phyloP scores from a whole-genome alignment of 2,329 filamentous ascomycete species.

The Verticillium zaregamsianum region DNA sequence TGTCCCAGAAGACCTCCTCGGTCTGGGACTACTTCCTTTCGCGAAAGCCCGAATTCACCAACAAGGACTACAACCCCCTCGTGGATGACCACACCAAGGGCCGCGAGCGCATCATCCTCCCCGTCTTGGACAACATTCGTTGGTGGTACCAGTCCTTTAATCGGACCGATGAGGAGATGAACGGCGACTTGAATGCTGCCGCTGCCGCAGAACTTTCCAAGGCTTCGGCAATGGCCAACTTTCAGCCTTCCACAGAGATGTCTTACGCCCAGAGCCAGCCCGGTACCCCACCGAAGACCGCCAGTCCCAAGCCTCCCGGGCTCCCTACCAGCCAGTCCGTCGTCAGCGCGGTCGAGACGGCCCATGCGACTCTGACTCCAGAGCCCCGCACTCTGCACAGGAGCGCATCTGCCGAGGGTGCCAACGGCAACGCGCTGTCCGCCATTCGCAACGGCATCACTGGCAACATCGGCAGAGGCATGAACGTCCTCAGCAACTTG shows the following conservation, averaged over 20 bases:
- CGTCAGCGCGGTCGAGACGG: constrained; percentile 54
- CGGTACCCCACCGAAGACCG: constrained; percentile 20
- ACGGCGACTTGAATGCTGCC: constrained; percentile 57
- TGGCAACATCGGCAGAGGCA: constrained; percentile 37
- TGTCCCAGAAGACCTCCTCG: constrained; percentile 70
- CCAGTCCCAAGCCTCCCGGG: constrained; percentile 31
- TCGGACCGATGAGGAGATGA: constrained; percentile 89
- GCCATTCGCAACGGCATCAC: constrained; percentile 38
- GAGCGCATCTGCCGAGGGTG: constrained; percentile 40
- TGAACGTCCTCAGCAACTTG: constrained; percentile 37
- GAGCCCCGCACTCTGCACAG: constrained; percentile 34
- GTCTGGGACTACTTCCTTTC: constrained; percentile 96
- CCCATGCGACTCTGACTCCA: constrained; percentile 47
- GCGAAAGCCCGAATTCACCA: constrained; percentile 75
- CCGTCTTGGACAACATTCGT: constrained; percentile 69
- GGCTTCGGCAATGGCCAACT: constrained; percentile 21
- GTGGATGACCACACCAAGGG: constrained; percentile 77
- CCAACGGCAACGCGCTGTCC: constrained; percentile 35
- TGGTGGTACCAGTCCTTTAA: constrained; percentile 95
- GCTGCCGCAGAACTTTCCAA: constrained; percentile 42
- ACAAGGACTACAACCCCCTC: constrained; percentile 69
- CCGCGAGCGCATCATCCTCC: constrained; percentile 80
- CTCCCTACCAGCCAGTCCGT: constrained; percentile 45
- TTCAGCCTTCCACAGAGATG: constrained; percentile 13
- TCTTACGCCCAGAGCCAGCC: constrained; percentile 18